Conservation (phyloP, 495 filamentous ascomycete species). For the Penicillium coffeae region DNA sequence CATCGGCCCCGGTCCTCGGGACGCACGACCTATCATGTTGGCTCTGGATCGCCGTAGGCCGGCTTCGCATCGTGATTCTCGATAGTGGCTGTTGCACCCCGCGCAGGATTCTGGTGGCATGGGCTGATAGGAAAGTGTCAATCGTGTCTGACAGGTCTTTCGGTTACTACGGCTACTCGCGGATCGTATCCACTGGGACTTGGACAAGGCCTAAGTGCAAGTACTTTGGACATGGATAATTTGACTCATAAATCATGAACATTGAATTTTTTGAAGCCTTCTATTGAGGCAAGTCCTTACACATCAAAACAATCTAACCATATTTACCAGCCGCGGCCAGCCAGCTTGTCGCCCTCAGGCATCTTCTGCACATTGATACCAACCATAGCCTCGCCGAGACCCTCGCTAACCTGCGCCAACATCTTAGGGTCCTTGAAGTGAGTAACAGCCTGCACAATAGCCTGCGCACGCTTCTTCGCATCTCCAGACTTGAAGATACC, state of each 20-base stretch:
- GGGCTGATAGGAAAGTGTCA: no score
- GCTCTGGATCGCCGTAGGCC: no score
- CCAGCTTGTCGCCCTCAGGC: slow-evolving; percentile 73
- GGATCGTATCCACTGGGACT: no score
- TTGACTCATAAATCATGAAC: slow-evolving; percentile 21
- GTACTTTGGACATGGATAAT: no score
- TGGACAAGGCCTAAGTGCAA: no score
- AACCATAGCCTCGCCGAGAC: slow-evolving; percentile 93
- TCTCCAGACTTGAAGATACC: slow-evolving; percentile 97
- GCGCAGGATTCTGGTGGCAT: not conserved
- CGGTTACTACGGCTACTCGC: no score
- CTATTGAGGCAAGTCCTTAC: slow-evolving; percentile 16
- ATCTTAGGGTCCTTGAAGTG: slow-evolving; percentile 85
- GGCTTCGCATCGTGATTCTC: not conserved
- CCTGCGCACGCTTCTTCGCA: slow-evolving; percentile 78
- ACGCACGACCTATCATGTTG: slow-evolving; percentile 13
- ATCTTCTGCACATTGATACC: slow-evolving; percentile 79
- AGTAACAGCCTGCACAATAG: slow-evolving; percentile 91
- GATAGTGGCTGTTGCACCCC: not conserved
- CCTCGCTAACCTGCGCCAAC: slow-evolving; percentile 79
- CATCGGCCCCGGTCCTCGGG: slow-evolving; percentile 12
- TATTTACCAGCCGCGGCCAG: slow-evolving; percentile 77
- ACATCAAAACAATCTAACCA: not conserved
- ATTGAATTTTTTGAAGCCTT: slow-evolving; percentile 13
- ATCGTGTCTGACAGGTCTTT: no score